A percentile compares a stretch with the other conserved stretches of the same genome.
Conservation (phyloP, 163 green algal species). For the Chlamydomonas reinhardtii region DNA sequence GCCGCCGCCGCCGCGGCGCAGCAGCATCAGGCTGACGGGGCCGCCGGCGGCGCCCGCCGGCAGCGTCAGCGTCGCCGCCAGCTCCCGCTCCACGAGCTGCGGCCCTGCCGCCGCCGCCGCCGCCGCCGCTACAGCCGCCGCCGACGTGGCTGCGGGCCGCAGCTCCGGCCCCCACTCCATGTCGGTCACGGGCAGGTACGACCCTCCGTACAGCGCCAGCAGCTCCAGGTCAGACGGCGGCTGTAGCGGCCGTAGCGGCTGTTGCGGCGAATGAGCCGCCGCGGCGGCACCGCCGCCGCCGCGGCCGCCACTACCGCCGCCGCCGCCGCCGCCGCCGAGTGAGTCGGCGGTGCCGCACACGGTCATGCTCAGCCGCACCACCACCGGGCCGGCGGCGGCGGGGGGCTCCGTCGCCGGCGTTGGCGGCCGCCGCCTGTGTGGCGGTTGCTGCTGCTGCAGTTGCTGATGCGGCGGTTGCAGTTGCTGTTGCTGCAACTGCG, state of each 20-base stretch:
- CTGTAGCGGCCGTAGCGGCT: neutral
- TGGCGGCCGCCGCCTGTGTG: too few relatives aligned
- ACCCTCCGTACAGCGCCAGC: constrained; percentile 20
- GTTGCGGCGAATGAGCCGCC: too few relatives aligned
- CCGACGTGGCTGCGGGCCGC: neutral
- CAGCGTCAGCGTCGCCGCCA: neutral
- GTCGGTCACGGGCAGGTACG: neutral
- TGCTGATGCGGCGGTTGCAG: too few relatives aligned
- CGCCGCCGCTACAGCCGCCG: neutral
- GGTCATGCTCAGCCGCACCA: constrained; percentile 5
- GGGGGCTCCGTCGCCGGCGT: too few relatives aligned
- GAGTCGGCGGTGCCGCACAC: neutral
- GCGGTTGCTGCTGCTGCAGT: too few relatives aligned
- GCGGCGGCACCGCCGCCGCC: too few relatives aligned
- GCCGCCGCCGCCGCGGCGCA: neutral
- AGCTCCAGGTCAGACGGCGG: constrained; percentile 3
- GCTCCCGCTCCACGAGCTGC: neutral
- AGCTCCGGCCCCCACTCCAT: neutral
- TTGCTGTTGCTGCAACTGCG: too few relatives aligned
- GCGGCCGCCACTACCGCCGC: neutral
- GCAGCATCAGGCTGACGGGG: constrained; percentile 14
- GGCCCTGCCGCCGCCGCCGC: neutral
- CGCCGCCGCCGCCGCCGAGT: neutral
- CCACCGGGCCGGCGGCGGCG: too few relatives aligned
- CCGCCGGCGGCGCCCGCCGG: neutral